Conservation (phyloP, 495 filamentous ascomycete genomes). For the Aspergillus coremiiformis region DNA sequence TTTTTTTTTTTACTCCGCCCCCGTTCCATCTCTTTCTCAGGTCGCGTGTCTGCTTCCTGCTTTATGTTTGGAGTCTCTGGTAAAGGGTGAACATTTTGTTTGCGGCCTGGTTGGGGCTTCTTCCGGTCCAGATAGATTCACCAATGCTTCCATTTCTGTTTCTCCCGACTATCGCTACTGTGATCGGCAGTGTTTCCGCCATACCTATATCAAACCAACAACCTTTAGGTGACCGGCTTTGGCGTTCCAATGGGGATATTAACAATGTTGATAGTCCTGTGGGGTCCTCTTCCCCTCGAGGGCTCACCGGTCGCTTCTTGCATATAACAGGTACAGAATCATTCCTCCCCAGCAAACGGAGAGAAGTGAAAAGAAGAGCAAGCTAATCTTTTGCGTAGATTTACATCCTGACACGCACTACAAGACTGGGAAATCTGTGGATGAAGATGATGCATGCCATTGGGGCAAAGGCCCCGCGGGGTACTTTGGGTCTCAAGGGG, state of each 20-base stretch:
- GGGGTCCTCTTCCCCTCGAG: constrained; percentile 3
- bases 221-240: constrained; percentile 3
- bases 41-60: not conserved
- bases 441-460: constrained; percentile 68
- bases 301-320: constrained; percentile 64
- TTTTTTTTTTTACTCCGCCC: not conserved
- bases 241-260: not conserved
- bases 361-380: not conserved
- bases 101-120: constrained; percentile 9
- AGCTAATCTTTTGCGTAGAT: constrained; percentile 45
- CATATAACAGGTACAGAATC: constrained; percentile 77
- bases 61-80: not conserved
- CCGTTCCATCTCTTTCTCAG: not conserved
- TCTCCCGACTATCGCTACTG: constrained; percentile 4
- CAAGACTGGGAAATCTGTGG: constrained; percentile 61
- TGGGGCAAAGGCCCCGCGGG: constrained; percentile 69
- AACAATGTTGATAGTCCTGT: not conserved
- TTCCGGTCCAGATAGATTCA: not conserved
- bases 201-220: constrained; percentile 13
- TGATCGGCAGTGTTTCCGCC: constrained; percentile 11
- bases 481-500: constrained; percentile 71
- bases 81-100: not conserved
- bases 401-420: constrained; percentile 87
- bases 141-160: constrained; percentile 15
- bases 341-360: not conserved